Evolutionary conservation across 2,329 filamentous ascomycete genomes (phyloP).

Genomic region (Alternaria novae-zelandiae): DNA sequence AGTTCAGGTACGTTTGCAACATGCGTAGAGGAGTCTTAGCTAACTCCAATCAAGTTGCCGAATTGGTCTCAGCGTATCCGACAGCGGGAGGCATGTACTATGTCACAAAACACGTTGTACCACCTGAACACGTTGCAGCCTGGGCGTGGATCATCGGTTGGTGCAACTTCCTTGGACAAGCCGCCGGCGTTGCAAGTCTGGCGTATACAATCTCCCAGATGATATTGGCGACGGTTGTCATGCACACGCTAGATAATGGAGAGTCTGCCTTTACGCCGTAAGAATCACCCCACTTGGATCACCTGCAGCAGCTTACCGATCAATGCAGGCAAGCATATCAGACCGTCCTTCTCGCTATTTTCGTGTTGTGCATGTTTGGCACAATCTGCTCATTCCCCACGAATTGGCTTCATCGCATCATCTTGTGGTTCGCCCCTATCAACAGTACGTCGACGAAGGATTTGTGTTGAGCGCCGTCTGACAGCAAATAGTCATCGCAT

Average conservation of each 20-base stretch:
- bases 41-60: conserved; percentile 57
- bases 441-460: conserved; percentile 56
- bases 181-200: conserved; percentile 67
- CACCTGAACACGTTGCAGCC: conserved; percentile 64
- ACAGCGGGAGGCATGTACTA: conserved; percentile 74
- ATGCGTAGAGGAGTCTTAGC: not conserved
- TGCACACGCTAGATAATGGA: conserved; percentile 64
- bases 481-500: conserved; percentile 57
- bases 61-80: conserved; percentile 70
- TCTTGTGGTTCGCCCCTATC: conserved; percentile 71
- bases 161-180: conserved; percentile 71
- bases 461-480: not conserved
- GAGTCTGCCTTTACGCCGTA: conserved; percentile 64
- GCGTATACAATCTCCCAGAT: conserved; percentile 70
- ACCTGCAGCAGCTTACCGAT: conserved; percentile 11
- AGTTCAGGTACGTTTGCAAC: conserved; percentile 56
- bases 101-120: conserved; percentile 70
- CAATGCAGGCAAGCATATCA: conserved; percentile 60
- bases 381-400: conserved; percentile 69
- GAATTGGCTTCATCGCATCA: conserved; percentile 63
- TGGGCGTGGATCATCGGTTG: conserved; percentile 72
- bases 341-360: conserved; percentile 65
- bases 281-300: conserved; percentile 30
- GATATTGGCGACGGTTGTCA: conserved; percentile 66
- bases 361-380: conserved; percentile 62